Percentiles rank a stretch among this genome's conserved stretches.
phyloP scores from a whole-genome alignment of 371 early-diverging fungal genomes.

The Mucor lusitanicus region DNA sequence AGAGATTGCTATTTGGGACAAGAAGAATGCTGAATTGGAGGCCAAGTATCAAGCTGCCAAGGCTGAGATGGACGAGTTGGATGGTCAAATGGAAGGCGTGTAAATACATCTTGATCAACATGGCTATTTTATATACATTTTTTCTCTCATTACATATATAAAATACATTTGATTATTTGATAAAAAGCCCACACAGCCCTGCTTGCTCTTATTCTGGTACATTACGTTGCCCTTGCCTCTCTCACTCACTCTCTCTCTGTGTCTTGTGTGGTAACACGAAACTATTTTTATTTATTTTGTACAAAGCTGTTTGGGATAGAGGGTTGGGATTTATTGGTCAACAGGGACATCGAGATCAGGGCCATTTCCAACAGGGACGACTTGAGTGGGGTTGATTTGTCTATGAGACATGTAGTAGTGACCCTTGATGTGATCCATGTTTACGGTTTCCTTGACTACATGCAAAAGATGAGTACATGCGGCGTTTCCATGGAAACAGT shows the following conservation, averaged over 20 bases:
- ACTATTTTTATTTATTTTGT: background rate
- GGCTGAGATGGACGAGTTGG: conserved; percentile 47
- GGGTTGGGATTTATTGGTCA: conserved; percentile 14
- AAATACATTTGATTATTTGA: background rate
- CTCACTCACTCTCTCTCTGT: background rate
- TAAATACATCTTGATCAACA: conserved; percentile 15
- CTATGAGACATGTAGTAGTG: conserved; percentile 91
- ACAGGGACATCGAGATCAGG: conserved; percentile 62
- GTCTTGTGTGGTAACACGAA: background rate
- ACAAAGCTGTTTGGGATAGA: background rate
- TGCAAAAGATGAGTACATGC: background rate
- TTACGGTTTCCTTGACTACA: conserved; percentile 72
- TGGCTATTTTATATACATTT: background rate
- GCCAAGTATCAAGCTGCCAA: conserved; percentile 36
- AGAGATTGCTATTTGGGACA: conserved; percentile 34
- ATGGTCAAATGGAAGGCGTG: conserved; percentile 44
- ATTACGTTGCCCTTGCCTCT: background rate
- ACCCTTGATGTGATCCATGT: conserved; percentile 93
- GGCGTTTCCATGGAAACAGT: too few relatives aligned
- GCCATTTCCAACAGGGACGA: conserved; percentile 88
- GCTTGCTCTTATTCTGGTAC: background rate
- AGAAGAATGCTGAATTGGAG: conserved; percentile 38
- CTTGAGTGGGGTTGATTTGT: conserved; percentile 89
- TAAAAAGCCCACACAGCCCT: background rate
- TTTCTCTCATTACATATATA: background rate